Base-by-base conservation (phyloP, 2,329 filamentous ascomycete genomes). In the Zymoseptoria ardabiliae region DNA sequence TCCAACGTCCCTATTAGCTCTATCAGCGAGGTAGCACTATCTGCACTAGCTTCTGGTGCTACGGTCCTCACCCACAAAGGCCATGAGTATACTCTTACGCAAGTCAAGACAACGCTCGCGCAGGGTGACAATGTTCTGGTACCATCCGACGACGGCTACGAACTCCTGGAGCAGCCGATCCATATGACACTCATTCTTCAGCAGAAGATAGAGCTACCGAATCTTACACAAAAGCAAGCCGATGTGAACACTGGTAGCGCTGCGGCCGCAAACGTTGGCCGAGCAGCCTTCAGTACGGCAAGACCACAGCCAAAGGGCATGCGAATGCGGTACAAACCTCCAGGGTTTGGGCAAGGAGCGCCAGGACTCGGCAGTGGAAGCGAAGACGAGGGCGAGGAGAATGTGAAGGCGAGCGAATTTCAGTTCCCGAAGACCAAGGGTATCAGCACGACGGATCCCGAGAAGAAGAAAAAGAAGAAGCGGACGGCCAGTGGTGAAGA, bases 291-390 rank as follows among this genome's bases (percentile, higher is more conserved):
- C 58, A 83, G 78, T 60, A 72, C 79, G 1, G 77, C 84, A 54
- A 82, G 86, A 60, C 77, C 82, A 52, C 89, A 91, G 71, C 87
- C 89, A 1, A 79, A 82, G 67, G 86, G 85, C 6, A 75, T 92
- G 57, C 84, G 81, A 67, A 82, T 85, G 73, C 83, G 88, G 35
- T 91, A 83, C 72, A 81, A 81, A 57, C 88, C 88, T 1, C 82
- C 87, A 51, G 88, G 88, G 13, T 80, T 80, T 63, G 78, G 78
- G 4, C 60, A 68, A 10, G 78, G 77, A 23, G 74, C 74, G 28
- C 72, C 71, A 28, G 79, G 74, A 23, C 73, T 78, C 66, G 81
- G 68, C 11, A 73, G 71, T 4, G 69, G 63, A 9, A 58, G 58
- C 17, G 72, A 70, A 54, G 78, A 78, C 20, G 73, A 71, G 11